Base-by-base conservation (phyloP, 1,284 basidiomycete species). In the Termitomyces sp. region DNA sequence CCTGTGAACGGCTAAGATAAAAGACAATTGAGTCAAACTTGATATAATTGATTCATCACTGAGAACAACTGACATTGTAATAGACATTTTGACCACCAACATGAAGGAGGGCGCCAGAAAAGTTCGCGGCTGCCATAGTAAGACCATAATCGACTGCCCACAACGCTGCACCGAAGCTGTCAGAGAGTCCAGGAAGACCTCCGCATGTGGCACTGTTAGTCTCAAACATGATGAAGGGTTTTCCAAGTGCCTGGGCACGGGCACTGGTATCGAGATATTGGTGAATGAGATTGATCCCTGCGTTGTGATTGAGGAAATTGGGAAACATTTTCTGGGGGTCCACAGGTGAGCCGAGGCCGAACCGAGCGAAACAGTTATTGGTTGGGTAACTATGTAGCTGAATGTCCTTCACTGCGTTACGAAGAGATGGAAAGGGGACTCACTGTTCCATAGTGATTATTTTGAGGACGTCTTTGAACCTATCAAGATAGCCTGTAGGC, bases 171-270 rank as follows among this genome's bases (percentile, higher is more conserved):
- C 80, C 84, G 61, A 87, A 90, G 31, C 78, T 81, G 62, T 91
- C 81, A 46, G 82, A 84, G 28, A 91, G 70, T 10, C 88, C 89
- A 5, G 82, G 71, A 64, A 91, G 88, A 15, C 90, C 89, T 65
- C 88, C 86, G 65, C 88, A 90, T 24, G 82, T 83, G 1, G 86
- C 88, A 0, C 85, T 83, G 68, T 91, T 90, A 15, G 84, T 87
- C 68, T 91, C 88, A 57, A 86, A 80, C 83, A 90, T 86, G 52
- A 86, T 64, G 46, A 87, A 72, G 2, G 80, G 79, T 62, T 84
- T 85, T 10, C 70, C 68, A 2, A 66, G 64, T 1, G 56, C 58
- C 52, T 75, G 73, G 0, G 82, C 81, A 24, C 78, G 67, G 17
- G 60, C 61, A 1, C 75, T 69, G 0, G 77, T 74, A 58, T 75